Base-by-base conservation (phyloP, 2,329 filamentous ascomycete species). In the Arthrobotrys megalospora region DNA sequence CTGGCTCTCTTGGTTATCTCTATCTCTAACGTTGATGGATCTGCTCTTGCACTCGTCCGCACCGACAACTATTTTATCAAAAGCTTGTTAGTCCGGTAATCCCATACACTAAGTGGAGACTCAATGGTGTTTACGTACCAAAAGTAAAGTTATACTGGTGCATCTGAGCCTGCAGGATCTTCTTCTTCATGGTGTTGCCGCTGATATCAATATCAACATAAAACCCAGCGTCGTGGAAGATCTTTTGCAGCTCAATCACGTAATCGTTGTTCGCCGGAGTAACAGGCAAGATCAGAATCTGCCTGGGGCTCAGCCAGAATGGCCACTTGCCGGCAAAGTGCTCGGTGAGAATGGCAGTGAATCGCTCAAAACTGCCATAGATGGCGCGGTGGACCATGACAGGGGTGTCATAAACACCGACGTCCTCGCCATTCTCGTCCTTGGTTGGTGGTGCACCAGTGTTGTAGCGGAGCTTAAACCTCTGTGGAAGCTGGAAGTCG, bases 351-450 rank as follows among this genome's bases (percentile, higher is more conserved):
- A 95, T 93, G 80, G 90, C 93, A 82, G 92, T 89, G 83, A 90
- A 90, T 71, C 88, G 87, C 83, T 90, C 88, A 83, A 94, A 88
- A 84, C 91, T 88, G 84, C 92, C 91, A 82, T 90, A 88, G 80
- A 96, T 92, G 80, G 93, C 93, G 81, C 93, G 91, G 85, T 96
- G 93, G 77, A 96, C 92, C 89, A 96, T 94, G 83, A 96, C 93
- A 16, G 93, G 93, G 28, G 92, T 90, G 19, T 91, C 90, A 82
- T 91, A 94, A 80, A 80, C 87, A 83, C 84, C 85, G 66, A 84
- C 85, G 32, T 80, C 80, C 21, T 78, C 71, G 34, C 71, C 79
- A 4, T 76, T 78, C 7, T 79, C 80, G 79, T 84, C 85, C 82
- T 88, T 87, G 76, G 83, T 85, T 80, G 88, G 87, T 69, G 86